A percentile compares a stretch with the other conserved stretches of the same genome.
phyloP scores from a whole-genome alignment of 306 rosid genomes.

The Vigna reflexopilosa region DNA sequence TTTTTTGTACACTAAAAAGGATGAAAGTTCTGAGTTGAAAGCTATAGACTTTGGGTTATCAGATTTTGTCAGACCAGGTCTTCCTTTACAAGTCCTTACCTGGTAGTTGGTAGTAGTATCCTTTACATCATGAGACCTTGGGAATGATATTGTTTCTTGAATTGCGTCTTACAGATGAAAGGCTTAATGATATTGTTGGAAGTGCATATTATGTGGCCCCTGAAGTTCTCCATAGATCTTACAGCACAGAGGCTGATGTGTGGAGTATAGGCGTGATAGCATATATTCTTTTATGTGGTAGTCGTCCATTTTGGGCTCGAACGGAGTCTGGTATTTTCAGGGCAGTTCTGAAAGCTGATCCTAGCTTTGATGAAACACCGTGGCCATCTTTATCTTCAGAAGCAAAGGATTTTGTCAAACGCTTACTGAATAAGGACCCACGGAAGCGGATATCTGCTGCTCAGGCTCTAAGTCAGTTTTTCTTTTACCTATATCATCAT shows the following conservation, averaged over 20 bases:
- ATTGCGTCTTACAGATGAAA: conserved; percentile 72
- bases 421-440: conserved; percentile 89
- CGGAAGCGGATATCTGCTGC: conserved; percentile 96
- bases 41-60: conserved; percentile 99
- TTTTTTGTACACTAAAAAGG: conserved; percentile 82
- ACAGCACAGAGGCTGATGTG: conserved; percentile 93
- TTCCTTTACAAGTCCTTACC: conserved; percentile 42
- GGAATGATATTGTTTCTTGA: conserved; percentile 37
- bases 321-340: conserved; percentile 96
- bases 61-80: conserved; percentile 96
- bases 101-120: conserved; percentile 43
- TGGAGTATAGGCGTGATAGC: conserved; percentile 99
- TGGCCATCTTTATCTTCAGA: conserved; percentile 91
- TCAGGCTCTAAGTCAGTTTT: conserved; percentile 87
- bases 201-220: conserved; percentile 99
- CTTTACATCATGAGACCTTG: conserved; percentile 28
- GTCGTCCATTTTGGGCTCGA: conserved; percentile 99
- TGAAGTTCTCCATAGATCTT: conserved; percentile 96
- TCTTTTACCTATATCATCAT: conserved; percentile 23
- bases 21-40: conserved; percentile 85
- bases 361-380: conserved; percentile 92
- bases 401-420: conserved; percentile 95
- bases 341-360: conserved; percentile 95
- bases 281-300: conserved; percentile 96
- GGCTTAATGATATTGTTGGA: conserved; percentile 98